phyloP scores from a whole-genome alignment of 2,329 filamentous ascomycete species.

The Xylariaceae sp. region DNA sequence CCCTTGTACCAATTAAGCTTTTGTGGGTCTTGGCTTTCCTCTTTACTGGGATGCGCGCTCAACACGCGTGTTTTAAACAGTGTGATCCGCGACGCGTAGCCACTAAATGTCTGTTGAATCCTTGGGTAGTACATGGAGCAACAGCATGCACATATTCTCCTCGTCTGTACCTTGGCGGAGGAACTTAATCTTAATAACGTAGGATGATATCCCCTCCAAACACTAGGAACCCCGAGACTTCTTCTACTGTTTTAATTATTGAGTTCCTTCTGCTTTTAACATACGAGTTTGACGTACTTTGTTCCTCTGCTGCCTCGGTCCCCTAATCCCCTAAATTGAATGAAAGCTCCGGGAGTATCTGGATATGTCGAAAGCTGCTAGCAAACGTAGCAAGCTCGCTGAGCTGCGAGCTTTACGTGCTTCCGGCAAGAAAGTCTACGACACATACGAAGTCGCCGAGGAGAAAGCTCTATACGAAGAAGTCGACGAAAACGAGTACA shows the following conservation, averaged over 20 bases:
- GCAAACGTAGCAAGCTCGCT: conserved; percentile 54
- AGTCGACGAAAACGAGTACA: conserved; percentile 94
- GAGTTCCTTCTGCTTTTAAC: not conserved
- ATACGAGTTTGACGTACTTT: conserved; percentile 1
- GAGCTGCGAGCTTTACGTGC: conserved; percentile 80
- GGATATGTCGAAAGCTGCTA: conserved; percentile 36
- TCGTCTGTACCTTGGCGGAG: no score
- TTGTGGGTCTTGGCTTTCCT: no score
- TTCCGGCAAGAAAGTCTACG: conserved; percentile 85
- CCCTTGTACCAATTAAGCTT: not conserved
- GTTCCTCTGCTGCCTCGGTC: conserved; percentile 1
- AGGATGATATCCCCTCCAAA: no score
- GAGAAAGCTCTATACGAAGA: conserved; percentile 87
- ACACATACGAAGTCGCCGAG: conserved; percentile 80
- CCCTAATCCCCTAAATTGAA: no score
- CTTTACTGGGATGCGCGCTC: conserved; percentile 22
- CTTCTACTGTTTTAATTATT: conserved; percentile 1
- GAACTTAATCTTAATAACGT: no score
- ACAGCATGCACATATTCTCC: no score
- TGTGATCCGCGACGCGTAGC: conserved; percentile 26
- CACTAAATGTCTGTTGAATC: conserved; percentile 1
- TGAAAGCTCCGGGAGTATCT: no score
- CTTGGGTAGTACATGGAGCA: not conserved
- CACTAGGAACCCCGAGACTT: no score
- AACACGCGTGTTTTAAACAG: conserved; percentile 18